Conservation (phyloP, 805 yeast species). For the Saturnispora quitensis region DNA sequence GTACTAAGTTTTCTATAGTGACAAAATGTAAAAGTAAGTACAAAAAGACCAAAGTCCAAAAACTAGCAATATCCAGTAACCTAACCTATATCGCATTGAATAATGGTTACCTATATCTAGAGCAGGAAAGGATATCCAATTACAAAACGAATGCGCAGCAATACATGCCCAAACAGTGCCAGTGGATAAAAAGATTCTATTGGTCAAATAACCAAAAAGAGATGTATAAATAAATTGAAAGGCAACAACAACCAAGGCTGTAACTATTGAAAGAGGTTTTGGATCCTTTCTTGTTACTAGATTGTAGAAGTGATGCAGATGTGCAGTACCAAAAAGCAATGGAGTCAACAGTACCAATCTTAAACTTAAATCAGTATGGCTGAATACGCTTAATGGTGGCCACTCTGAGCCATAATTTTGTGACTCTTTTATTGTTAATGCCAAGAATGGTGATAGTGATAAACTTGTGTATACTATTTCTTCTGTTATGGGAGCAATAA, state of each 20-base stretch:
- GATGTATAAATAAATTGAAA: conserved; percentile 61
- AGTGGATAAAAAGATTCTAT: conserved; percentile 43
- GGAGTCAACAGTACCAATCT: conserved; percentile 38
- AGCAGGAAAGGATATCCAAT: conserved; percentile 59
- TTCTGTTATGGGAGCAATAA: conserved; percentile 72
- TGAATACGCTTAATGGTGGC: conserved; percentile 4
- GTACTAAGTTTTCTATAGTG: background rate
- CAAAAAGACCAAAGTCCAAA: conserved; percentile 36
- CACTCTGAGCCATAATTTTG: conserved; percentile 9
- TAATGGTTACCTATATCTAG: conserved; percentile 6
- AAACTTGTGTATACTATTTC: conserved; percentile 59
- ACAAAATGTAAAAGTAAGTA: conserved; percentile 16
- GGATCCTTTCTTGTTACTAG: conserved; percentile 24
- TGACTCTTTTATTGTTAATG: background rate
- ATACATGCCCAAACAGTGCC: conserved; percentile 49
- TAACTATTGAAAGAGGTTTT: conserved; percentile 18
- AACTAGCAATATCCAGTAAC: conserved; percentile 33
- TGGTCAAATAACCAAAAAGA: conserved; percentile 61
- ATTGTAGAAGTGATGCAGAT: conserved; percentile 63
- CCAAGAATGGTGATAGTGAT: conserved; percentile 11
- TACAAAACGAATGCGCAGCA: conserved; percentile 58
- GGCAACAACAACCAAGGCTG: conserved; percentile 29
- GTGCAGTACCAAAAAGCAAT: conserved; percentile 66
- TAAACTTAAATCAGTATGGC: conserved; percentile 14
- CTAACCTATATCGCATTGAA: conserved; percentile 18